Conservation (phyloP, 73 alveolate species). For the Paramecium biaurelia region DNA sequence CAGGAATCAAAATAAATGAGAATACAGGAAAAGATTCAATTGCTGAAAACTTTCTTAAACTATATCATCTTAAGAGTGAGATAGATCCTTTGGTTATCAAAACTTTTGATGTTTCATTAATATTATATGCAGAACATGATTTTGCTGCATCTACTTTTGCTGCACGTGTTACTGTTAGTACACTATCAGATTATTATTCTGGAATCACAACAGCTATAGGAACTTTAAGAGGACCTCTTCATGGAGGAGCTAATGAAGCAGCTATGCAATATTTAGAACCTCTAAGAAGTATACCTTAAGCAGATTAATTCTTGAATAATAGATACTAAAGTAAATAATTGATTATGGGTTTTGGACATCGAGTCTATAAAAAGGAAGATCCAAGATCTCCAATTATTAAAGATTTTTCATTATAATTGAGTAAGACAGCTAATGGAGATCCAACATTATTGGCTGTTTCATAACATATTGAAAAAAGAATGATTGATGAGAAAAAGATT, state of each 20-base stretch:
- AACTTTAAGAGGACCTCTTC: conserved; percentile 81
- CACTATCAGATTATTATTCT: conserved; percentile 74
- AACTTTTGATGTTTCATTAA: conserved; percentile 75
- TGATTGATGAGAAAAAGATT: conserved; percentile 72
- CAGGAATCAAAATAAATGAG: conserved; percentile 67
- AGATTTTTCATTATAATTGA: conserved; percentile 57
- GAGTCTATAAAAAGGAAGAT: conserved; percentile 79
- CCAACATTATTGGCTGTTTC: conserved; percentile 57
- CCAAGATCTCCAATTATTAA: conserved; percentile 76
- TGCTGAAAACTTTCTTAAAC: conserved; percentile 69
- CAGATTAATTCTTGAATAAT: conserved; percentile 60
- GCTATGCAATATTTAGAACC: conserved; percentile 70
- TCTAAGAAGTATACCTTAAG: conserved; percentile 58
- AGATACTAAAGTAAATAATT: conserved; percentile 64
- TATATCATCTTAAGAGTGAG: conserved; percentile 55
- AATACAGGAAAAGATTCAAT: conserved; percentile 70
- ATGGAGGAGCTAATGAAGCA: conserved; percentile 87
- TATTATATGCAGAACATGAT: conserved; percentile 82
- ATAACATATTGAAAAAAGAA: conserved; percentile 71
- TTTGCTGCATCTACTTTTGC: conserved; percentile 82
- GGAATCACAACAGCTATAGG: conserved; percentile 78
- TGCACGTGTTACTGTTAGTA: conserved; percentile 79
- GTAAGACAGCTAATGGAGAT: conserved; percentile 65
- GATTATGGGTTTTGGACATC: conserved; percentile 84
- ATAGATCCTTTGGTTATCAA: conserved; percentile 63